phyloP scores from a whole-genome alignment of 106 monocot genomes.

The Dendrobium huoshanense region DNA sequence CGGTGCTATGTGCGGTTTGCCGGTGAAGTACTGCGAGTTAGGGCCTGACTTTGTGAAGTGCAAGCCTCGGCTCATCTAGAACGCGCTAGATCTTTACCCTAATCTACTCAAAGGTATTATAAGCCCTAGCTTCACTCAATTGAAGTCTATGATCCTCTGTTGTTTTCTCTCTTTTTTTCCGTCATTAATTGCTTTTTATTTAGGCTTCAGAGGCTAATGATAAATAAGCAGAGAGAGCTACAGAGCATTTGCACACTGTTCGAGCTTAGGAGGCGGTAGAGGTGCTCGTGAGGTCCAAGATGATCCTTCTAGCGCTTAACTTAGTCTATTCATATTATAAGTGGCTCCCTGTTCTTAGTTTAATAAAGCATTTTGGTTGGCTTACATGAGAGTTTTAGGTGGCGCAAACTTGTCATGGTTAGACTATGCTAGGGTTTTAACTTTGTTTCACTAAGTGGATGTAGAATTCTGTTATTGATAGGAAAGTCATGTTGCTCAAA shows the following conservation, averaged over 20 bases:
- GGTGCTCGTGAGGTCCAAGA: constrained; percentile 11
- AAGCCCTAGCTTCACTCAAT: not conserved
- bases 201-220: constrained; percentile 35
- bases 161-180: not conserved
- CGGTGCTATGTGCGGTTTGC: constrained; percentile 71
- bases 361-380: not conserved
- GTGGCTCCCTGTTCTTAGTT: not conserved
- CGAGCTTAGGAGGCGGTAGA: constrained; percentile 25
- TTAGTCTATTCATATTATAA: not conserved
- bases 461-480: not conserved
- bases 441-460: not conserved
- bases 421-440: not conserved
- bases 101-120: constrained; percentile 39
- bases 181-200: not conserved
- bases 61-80: constrained; percentile 77
- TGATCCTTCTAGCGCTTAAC: constrained; percentile 18
- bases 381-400: not conserved
- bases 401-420: no score
- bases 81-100: constrained; percentile 81
- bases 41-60: constrained; percentile 86
- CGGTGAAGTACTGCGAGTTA: constrained; percentile 97
- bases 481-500: not conserved
- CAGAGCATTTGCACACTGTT: constrained; percentile 63
- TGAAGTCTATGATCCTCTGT: not conserved
- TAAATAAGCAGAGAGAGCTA: constrained; percentile 48